A percentile compares a stretch with the other conserved stretches of the same genome.
phyloP scores from a whole-genome alignment of 2,329 filamentous ascomycete genomes.

The Ophidiomyces ophidiicola region DNA sequence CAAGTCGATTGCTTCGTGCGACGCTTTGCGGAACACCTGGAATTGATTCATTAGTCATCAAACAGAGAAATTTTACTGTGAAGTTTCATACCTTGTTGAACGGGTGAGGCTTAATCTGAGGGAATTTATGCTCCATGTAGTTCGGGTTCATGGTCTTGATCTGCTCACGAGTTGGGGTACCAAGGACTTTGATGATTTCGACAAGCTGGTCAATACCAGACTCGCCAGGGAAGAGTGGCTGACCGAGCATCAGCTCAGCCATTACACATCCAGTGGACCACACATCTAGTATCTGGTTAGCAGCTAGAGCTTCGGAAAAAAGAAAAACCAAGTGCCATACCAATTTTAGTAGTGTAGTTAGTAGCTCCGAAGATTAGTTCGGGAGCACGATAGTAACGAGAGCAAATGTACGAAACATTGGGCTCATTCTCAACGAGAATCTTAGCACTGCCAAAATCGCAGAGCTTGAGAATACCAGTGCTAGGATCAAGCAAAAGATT shows the following conservation, averaged over 20 bases:
- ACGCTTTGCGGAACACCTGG: slow-evolving; percentile 89
- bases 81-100: slow-evolving; percentile 64
- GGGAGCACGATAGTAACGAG: slow-evolving; percentile 92
- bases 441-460: slow-evolving; percentile 97
- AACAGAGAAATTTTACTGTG: not conserved
- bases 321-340: slow-evolving; percentile 44
- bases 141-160: slow-evolving; percentile 99
- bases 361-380: slow-evolving; percentile 98
- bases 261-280: slow-evolving; percentile 99
- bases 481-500: slow-evolving; percentile 87
- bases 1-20: slow-evolving; percentile 81
- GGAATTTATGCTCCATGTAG: slow-evolving; percentile 99
- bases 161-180: slow-evolving; percentile 91
- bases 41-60: not conserved
- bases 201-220: slow-evolving; percentile 97
- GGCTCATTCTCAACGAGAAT: slow-evolving; percentile 97
- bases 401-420: slow-evolving; percentile 99
- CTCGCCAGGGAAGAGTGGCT: slow-evolving; percentile 94
- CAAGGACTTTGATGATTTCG: slow-evolving; percentile 98
- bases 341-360: slow-evolving; percentile 99
- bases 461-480: slow-evolving; percentile 88
- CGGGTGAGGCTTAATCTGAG: slow-evolving; percentile 97
- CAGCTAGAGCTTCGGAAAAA: not conserved
- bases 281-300: slow-evolving; percentile 55
- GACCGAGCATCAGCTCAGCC: slow-evolving; percentile 97